Evolutionary conservation across 1,284 basidiomycete species (phyloP).

Genomic region (Cryptococcus amylolentus): DNA sequence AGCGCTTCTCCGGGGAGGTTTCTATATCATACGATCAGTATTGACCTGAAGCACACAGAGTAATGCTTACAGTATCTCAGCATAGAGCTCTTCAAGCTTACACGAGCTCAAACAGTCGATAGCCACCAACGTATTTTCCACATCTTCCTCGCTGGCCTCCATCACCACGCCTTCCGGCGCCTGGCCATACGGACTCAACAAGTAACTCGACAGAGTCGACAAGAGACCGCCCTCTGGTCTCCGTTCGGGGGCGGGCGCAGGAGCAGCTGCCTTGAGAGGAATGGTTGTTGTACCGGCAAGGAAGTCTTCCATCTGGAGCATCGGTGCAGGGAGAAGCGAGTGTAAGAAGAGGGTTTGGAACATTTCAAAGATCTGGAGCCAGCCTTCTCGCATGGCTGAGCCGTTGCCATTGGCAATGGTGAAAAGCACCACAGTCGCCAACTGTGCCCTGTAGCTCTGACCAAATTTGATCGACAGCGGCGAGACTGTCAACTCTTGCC

Average conservation of each 20-base stretch:
- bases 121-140: conserved; percentile 91
- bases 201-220: conserved; percentile 90
- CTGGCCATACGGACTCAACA: conserved; percentile 86
- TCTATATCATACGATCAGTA: conserved; percentile 51
- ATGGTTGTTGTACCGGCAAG: conserved; percentile 83
- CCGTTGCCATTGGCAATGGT: conserved; percentile 97
- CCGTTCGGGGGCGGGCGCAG: conserved; percentile 59
- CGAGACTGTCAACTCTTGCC: conserved; percentile 82
- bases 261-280: conserved; percentile 71
- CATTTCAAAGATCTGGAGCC: conserved; percentile 97
- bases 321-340: conserved; percentile 77
- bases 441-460: conserved; percentile 89
- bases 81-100: conserved; percentile 88
- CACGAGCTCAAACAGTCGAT: conserved; percentile 95
- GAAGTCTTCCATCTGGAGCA: conserved; percentile 98
- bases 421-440: conserved; percentile 95
- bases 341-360: conserved; percentile 94
- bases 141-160: conserved; percentile 78
- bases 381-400: conserved; percentile 89
- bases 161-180: conserved; percentile 64
- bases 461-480: conserved; percentile 91
- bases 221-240: conserved; percentile 83
- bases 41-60: neutral
- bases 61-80: conserved; percentile 73
- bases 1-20: conserved; percentile 72